These are phyloP conservation scores for Vitis hybrid DNA, from an alignment of 177 flowering plant genomes.

Conservation along the genomic window DNA sequence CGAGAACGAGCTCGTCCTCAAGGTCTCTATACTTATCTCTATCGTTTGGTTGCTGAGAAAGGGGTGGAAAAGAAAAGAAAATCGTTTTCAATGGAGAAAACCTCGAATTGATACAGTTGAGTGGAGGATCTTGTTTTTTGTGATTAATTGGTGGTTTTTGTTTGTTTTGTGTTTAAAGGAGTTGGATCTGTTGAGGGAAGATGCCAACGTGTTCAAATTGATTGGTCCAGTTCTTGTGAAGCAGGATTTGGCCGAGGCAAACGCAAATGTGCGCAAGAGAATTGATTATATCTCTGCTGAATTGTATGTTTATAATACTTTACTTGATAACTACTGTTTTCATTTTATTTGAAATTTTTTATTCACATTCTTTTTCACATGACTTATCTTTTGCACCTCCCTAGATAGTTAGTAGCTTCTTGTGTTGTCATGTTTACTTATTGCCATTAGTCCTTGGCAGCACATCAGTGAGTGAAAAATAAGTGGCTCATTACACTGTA, in stretches of 20 bases:
- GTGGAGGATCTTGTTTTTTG: neutral
- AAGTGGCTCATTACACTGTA: too few relatives aligned
- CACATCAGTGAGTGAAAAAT: too few relatives aligned
- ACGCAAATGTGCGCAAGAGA: constrained; percentile 93
- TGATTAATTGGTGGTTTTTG: neutral
- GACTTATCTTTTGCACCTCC: neutral
- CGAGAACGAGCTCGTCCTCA: constrained; percentile 96
- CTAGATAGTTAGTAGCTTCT: too few relatives aligned
- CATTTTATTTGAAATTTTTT: neutral
- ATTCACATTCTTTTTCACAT: neutral
- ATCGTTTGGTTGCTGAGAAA: neutral
- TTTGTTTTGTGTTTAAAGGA: constrained; percentile 45
- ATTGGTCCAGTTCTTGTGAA: constrained; percentile 97
- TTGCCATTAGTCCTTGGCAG: too few relatives aligned
- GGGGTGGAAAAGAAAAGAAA: neutral
- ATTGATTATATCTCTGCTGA: constrained; percentile 95
- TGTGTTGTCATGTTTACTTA: too few relatives aligned
- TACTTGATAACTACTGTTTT: neutral
- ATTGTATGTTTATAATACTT: constrained; percentile 48
- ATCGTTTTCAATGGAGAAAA: too few relatives aligned
- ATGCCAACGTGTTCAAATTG: constrained; percentile 89
- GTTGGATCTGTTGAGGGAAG: constrained; percentile 82
- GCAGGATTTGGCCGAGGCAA: constrained; percentile 98
- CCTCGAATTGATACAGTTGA: neutral
- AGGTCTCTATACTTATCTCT: constrained; percentile 37